Evolutionary conservation across 1,284 basidiomycete species (phyloP).

Genomic region (Sporisorium iseilematis-ciliati): DNA sequence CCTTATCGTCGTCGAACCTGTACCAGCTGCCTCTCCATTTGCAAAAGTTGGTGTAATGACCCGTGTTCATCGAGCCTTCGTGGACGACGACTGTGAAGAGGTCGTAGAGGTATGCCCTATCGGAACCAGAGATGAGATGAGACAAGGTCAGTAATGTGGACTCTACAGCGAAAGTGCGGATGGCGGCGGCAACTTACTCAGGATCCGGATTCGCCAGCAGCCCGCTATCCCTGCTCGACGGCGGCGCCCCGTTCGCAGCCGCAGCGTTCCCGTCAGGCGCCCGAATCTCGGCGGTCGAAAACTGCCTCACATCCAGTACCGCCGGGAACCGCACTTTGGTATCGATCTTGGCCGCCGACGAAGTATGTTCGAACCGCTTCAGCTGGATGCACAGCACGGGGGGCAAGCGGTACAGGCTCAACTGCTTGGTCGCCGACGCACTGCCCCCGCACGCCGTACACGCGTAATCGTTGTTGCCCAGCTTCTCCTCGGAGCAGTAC

Average conservation of each 20-base stretch:
- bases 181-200: slow-evolving; percentile 7
- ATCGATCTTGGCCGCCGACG: slow-evolving; percentile 80
- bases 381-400: slow-evolving; percentile 94
- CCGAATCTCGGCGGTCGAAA: slow-evolving; percentile 74
- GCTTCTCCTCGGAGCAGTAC: slow-evolving; percentile 64
- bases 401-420: slow-evolving; percentile 86
- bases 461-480: slow-evolving; percentile 71
- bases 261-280: slow-evolving; percentile 17
- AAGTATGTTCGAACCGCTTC: slow-evolving; percentile 94
- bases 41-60: slow-evolving; percentile 89
- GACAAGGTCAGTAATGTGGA: background rate
- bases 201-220: slow-evolving; percentile 38
- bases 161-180: background rate
- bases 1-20: slow-evolving; percentile 92
- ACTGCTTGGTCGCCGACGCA: slow-evolving; percentile 74
- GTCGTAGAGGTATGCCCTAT: slow-evolving; percentile 77
- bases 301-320: slow-evolving; percentile 87
- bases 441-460: slow-evolving; percentile 71
- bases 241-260: background rate
- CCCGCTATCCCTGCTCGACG: slow-evolving; percentile 10
- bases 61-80: slow-evolving; percentile 88
- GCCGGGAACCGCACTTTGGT: slow-evolving; percentile 84
- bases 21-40: slow-evolving; percentile 84
- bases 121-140: no score
- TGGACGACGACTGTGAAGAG: slow-evolving; percentile 94